Conservation (phyloP, 768 basidiomycete species). For the Cantharellus cinnabarinus region DNA sequence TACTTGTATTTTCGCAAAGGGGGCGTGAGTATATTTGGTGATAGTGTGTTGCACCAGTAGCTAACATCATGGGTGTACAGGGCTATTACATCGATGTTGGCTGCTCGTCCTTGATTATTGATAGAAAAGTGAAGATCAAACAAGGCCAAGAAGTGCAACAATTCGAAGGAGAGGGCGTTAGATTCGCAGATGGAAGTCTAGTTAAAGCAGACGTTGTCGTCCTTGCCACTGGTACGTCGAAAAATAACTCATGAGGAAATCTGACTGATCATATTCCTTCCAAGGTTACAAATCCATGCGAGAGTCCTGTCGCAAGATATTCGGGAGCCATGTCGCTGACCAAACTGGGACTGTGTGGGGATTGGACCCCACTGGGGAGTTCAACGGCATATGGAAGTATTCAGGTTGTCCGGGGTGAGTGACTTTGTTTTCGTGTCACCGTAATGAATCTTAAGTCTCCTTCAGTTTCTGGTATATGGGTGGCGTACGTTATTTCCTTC, state of each 20-base stretch:
- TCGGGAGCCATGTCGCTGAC: not conserved
- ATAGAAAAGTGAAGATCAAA: not conserved
- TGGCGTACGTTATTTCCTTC: not conserved
- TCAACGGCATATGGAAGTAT: slow-evolving; percentile 2
- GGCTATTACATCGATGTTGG: not conserved
- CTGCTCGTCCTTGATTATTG: not conserved
- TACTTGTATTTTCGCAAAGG: not conserved
- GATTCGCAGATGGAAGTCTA: not conserved
- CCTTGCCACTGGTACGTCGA: not conserved
- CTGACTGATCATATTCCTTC: not conserved
- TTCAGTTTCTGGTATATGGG: slow-evolving; percentile 3
- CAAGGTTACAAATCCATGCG: slow-evolving; percentile 1
- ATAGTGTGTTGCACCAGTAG: not conserved
- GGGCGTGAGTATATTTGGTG: not conserved
- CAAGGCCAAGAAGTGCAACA: not conserved
- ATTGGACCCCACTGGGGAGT: slow-evolving; percentile 1
- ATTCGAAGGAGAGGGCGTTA: not conserved
- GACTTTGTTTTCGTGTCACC: not conserved
- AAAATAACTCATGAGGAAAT: not conserved
- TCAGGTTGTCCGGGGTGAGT: not conserved
- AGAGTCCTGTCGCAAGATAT: not conserved
- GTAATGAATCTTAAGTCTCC: not conserved
- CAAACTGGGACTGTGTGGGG: slow-evolving; percentile 2
- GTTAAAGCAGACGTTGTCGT: slow-evolving; percentile 1
- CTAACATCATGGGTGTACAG: not conserved